A percentile compares a stretch with the other conserved stretches of the same genome.
Evolutionary conservation across 1,284 basidiomycete genomes (phyloP).

Genomic region (Melampsora larici-populina): DNA sequence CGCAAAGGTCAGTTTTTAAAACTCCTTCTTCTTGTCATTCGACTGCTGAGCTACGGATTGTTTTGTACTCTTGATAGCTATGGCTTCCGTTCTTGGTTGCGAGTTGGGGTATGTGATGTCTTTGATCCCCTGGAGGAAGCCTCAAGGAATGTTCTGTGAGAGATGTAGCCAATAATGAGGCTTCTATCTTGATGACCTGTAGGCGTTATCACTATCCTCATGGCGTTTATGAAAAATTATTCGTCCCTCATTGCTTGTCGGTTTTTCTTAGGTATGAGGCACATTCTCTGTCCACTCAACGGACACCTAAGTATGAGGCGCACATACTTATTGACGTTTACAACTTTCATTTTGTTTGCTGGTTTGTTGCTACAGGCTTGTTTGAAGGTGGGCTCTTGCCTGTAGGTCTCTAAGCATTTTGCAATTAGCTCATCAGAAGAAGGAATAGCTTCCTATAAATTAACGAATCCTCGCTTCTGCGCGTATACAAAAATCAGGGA

Average conservation of each 20-base stretch:
- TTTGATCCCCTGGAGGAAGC: background rate
- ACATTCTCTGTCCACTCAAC: background rate
- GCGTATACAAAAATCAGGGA: too few relatives aligned
- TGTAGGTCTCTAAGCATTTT: slow-evolving; percentile 17
- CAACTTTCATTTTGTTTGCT: too few relatives aligned
- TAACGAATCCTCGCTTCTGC: too few relatives aligned
- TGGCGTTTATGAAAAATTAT: slow-evolving; percentile 8
- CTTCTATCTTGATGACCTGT: background rate
- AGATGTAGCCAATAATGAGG: too few relatives aligned
- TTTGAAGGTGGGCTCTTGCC: slow-evolving; percentile 42
- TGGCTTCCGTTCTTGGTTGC: slow-evolving; percentile 42
- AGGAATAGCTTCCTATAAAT: too few relatives aligned
- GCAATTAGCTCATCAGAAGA: background rate
- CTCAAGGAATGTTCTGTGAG: too few relatives aligned
- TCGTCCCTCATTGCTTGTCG: slow-evolving; percentile 15
- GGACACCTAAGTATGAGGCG: too few relatives aligned
- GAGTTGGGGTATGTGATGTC: slow-evolving; percentile 24
- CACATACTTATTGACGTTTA: too few relatives aligned
- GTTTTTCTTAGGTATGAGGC: slow-evolving; percentile 14
- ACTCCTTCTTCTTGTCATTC: background rate
- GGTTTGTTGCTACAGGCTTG: slow-evolving; percentile 19
- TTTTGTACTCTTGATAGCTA: background rate
- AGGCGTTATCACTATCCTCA: slow-evolving; percentile 2
- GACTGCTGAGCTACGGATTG: background rate
- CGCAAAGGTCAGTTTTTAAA: slow-evolving; percentile 43